Evolutionary conservation across 257 asterid species (phyloP), one percentile per base, ranked within the genome.

Genomic region (Osmanthus fragrans): DNA sequence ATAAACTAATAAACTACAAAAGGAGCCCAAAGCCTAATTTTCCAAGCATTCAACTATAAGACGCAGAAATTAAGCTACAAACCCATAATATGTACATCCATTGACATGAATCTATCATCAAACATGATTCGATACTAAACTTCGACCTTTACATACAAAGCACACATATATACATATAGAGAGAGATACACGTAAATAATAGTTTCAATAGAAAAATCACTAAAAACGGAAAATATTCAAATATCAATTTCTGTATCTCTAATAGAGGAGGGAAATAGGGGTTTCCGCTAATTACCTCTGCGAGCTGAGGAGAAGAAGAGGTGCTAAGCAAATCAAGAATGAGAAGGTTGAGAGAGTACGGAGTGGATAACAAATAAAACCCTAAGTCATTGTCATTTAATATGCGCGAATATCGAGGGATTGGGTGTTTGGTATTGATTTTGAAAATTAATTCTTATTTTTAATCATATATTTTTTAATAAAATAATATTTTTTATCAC

Each of bases 321-420:
- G 54, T 29, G 12, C 11, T 45, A 23, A 30, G 73, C 51, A 47
- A 66, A 67, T 29, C 73, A 49, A 19, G 49, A 45, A 67, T 45
- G 18, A 13, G 34, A 21, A 11, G 4, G 23, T 19, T n/a, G 29
- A 15, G 69, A n/a, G 30, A 32, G 78, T 37, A 54, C 25, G 39
- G 40, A 75, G 63, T 36, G 79, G 78, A 75, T 63, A 64, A 75
- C 42, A 54, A 7, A 67, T 66, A 51, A 66, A 76, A 76, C 74
- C 79, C 79, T 76, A 66, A 74, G 67, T 58, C 32, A 21, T 10
- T 58, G 32, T 21, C 66, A 23, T 58, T 58, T 58, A 15, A 58
- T 0, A 58, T 58, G 21, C 66, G 66, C 27, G 32, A 58, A 58
- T 19, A 51, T 56, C 21, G 32, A 58, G 15, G 66, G 66, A 30